Evolutionary conservation across 768 basidiomycete genomes (phyloP), one percentile per base, ranked within the genome.

Genomic region (Hericium erinaceus): DNA sequence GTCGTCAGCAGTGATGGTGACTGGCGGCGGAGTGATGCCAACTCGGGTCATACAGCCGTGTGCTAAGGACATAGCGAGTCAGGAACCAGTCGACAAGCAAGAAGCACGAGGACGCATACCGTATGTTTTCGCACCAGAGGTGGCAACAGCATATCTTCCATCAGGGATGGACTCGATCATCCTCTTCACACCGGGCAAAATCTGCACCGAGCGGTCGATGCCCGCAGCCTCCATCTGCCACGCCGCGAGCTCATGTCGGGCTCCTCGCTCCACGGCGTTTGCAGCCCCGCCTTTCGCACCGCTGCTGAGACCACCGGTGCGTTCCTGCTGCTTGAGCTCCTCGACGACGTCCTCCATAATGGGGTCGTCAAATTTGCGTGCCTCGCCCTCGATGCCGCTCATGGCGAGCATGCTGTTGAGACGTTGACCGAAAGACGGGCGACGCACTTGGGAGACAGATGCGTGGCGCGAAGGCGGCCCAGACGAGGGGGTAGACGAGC

Each of bases 1-100:
- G 74, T 88, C 85, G 66, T 88, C 86, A 48, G 84, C 86, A 26
- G 87, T 89, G 70, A 89, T 84, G 28, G 85, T 87, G 46, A 87
- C 79, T 48, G 74, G 68, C 26, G 87, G 86, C 5, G 84, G 82
- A 1, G 73, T 74, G 69, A 88, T 87, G 13, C 84, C 84, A 24
- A 85, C 85, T 49, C 84, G 82, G 6, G 75, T 77, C 77, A 87
- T 81, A 64, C 83, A 85, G 22, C 84, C 84, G 62, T 81, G 73
- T n/a, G 84, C 80, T 82, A 52, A 12, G 13, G 56, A 20, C n/a
- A 6, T 33, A 33, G 33, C 5, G 40, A 16, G 20, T n/a, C 20
- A 52, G 8, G 9, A 49, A 44, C 62, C 49, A 65, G 63, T 50
- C 39, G 33, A 55, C 11, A 57, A 38, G 24, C 50, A 26, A 5